These are phyloP conservation scores for Paecilomyces dactylethromorphus DNA, from an alignment of 2,329 filamentous ascomycete species.

Conservation along the genomic window DNA sequence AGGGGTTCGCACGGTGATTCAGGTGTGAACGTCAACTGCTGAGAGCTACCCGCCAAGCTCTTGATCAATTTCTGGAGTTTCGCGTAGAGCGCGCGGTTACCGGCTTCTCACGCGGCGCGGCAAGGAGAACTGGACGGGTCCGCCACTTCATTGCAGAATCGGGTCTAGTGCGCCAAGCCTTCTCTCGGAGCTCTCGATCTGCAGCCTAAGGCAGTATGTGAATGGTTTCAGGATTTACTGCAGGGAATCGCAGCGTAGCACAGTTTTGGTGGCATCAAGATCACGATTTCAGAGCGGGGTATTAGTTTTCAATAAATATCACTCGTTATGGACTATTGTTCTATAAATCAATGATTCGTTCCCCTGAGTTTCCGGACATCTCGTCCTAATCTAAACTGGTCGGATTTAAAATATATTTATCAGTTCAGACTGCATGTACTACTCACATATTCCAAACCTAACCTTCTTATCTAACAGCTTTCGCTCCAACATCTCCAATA, in stretches of 20 bases:
- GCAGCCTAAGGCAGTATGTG: background rate
- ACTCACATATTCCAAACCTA: too few relatives aligned
- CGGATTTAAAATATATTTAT: too few relatives aligned
- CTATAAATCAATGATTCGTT: too few relatives aligned
- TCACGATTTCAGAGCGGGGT: too few relatives aligned
- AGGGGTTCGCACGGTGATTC: background rate
- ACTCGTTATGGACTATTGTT: too few relatives aligned
- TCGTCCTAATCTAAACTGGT: too few relatives aligned
- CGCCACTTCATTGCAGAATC: conserved; percentile 4
- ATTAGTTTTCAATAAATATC: too few relatives aligned
- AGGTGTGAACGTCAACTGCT: background rate
- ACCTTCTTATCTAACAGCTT: too few relatives aligned
- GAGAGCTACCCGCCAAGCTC: conserved; percentile 3
- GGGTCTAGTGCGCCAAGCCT: conserved; percentile 1
- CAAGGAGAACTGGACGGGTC: background rate
- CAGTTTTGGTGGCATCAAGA: too few relatives aligned
- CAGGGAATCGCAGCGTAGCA: background rate
- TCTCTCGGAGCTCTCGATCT: background rate
- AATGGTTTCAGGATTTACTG: background rate
- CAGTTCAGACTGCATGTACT: too few relatives aligned
- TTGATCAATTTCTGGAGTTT: conserved; percentile 14
- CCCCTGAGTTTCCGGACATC: too few relatives aligned
- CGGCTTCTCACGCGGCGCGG: conserved; percentile 1
- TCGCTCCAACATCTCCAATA: too few relatives aligned
- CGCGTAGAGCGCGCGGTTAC: conserved; percentile 15